phyloP scores from a whole-genome alignment of 345 rosid genomes.

The Melaleuca quinquenervia region DNA sequence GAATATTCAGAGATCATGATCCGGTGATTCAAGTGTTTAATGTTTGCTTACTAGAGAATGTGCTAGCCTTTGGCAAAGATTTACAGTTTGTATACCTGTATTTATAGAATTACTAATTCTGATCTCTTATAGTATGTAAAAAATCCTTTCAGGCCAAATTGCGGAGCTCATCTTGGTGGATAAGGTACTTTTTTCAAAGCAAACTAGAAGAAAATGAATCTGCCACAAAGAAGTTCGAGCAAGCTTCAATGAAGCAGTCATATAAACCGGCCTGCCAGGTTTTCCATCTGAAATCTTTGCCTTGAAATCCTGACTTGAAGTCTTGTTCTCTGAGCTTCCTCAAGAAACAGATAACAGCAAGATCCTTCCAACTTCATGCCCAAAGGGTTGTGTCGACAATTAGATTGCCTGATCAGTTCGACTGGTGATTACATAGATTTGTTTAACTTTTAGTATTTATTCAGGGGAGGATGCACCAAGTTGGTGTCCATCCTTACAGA shows the following conservation, averaged over 20 bases:
- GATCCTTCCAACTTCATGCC: not conserved
- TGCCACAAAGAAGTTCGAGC: conserved; percentile 67
- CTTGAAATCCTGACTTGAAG: not conserved
- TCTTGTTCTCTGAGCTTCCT: not conserved
- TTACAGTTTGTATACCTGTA: not conserved
- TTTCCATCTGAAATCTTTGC: conserved; percentile 63
- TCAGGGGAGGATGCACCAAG: not conserved
- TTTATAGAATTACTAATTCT: not conserved
- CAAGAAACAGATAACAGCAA: not conserved
- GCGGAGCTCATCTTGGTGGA: conserved; percentile 91
- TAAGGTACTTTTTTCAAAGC: conserved; percentile 45
- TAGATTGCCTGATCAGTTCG: not conserved
- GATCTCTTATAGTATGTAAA: not conserved
- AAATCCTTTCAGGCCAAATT: conserved; percentile 53
- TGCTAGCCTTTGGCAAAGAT: not conserved
- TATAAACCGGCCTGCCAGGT: conserved; percentile 75
- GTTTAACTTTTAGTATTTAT: not conserved
- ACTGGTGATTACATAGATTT: not conserved
- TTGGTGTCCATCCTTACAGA: not conserved
- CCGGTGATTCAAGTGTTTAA: not conserved
- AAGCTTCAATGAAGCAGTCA: conserved; percentile 44
- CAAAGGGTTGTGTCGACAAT: not conserved
- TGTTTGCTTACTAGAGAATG: not conserved
- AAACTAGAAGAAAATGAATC: conserved; percentile 61
- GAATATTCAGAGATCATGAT: not conserved